These are phyloP conservation scores for Dittrichia graveolens DNA, from an alignment of 129 eudicot species.

Conservation along the genomic window DNA sequence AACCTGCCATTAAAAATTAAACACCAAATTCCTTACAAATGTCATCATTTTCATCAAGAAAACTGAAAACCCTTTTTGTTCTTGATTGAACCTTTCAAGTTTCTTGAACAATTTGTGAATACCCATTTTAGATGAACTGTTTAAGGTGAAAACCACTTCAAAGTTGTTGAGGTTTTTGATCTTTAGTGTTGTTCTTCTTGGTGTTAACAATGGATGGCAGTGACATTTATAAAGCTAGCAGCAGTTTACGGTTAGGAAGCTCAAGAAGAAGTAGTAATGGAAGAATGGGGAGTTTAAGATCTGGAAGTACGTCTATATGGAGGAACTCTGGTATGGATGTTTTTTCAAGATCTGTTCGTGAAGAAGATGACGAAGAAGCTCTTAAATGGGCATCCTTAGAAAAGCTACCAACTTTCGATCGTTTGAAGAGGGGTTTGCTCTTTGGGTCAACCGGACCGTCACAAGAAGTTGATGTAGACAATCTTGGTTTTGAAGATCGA, in stretches of 20 bases:
- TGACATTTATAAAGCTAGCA: constrained; percentile 29
- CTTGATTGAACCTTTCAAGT: constrained; percentile 11
- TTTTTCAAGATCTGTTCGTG: constrained; percentile 50
- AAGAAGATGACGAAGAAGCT: constrained; percentile 86
- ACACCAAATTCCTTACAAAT: not conserved
- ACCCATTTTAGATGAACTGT: not conserved
- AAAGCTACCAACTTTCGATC: constrained; percentile 72
- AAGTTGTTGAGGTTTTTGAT: not conserved
- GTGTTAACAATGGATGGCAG: constrained; percentile 28
- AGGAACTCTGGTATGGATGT: constrained; percentile 50
- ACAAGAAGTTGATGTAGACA: constrained; percentile 56
- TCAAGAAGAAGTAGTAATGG: constrained; percentile 28
- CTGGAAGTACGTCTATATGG: constrained; percentile 51
- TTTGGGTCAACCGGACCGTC: constrained; percentile 52
- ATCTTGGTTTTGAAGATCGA: constrained; percentile 53
- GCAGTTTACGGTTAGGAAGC: constrained; percentile 31
- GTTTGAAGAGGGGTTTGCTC: constrained; percentile 67
- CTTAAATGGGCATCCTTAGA: constrained; percentile 87
- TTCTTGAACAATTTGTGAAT: not conserved
- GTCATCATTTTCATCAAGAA: not conserved
- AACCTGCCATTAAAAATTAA: not conserved
- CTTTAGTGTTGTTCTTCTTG: not conserved
- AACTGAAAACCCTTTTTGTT: not conserved
- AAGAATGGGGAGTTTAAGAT: constrained; percentile 45
- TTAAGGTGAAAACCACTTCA: not conserved